Evolutionary conservation across 805 yeast species (phyloP).

Genomic region (Sporopachydermia quercuum): DNA sequence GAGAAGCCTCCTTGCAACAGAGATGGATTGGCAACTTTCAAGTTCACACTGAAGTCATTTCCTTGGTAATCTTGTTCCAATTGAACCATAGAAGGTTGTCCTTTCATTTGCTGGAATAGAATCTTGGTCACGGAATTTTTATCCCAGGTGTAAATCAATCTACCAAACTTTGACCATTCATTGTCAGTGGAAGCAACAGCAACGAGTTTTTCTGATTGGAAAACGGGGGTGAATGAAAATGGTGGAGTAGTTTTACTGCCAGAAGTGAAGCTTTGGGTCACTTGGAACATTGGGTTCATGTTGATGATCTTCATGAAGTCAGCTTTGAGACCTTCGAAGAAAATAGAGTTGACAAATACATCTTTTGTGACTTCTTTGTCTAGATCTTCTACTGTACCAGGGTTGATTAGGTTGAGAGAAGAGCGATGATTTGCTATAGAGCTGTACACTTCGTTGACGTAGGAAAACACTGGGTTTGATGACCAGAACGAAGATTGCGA

Average conservation of each 20-base stretch:
- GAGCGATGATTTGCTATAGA: slow-evolving; percentile 65
- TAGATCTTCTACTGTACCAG: slow-evolving; percentile 89
- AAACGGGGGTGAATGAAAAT: slow-evolving; percentile 81
- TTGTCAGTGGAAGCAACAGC: slow-evolving; percentile 88
- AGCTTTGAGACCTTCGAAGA: slow-evolving; percentile 92
- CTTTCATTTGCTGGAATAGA: slow-evolving; percentile 74
- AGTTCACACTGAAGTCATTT: slow-evolving; percentile 71
- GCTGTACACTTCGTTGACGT: slow-evolving; percentile 60
- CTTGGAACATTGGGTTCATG: slow-evolving; percentile 91
- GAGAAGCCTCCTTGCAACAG: slow-evolving; percentile 59
- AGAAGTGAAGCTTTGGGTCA: slow-evolving; percentile 81
- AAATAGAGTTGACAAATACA: slow-evolving; percentile 77
- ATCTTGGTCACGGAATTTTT: slow-evolving; percentile 64
- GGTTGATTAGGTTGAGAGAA: slow-evolving; percentile 71
- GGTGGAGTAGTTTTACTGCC: slow-evolving; percentile 81
- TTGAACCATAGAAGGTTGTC: slow-evolving; percentile 89
- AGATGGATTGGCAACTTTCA: slow-evolving; percentile 85
- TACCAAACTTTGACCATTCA: slow-evolving; percentile 72
- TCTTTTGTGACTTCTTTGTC: slow-evolving; percentile 90
- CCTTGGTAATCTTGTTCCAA: slow-evolving; percentile 94
- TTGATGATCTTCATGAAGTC: slow-evolving; percentile 86
- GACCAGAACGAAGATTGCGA: slow-evolving; percentile 38
- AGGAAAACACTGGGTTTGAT: slow-evolving; percentile 69
- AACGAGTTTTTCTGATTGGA: slow-evolving; percentile 72
- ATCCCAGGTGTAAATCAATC: slow-evolving; percentile 86